Evolutionary conservation across 208 protist species (phyloP).

Genomic region (Acanthamoeba royreba): DNA sequence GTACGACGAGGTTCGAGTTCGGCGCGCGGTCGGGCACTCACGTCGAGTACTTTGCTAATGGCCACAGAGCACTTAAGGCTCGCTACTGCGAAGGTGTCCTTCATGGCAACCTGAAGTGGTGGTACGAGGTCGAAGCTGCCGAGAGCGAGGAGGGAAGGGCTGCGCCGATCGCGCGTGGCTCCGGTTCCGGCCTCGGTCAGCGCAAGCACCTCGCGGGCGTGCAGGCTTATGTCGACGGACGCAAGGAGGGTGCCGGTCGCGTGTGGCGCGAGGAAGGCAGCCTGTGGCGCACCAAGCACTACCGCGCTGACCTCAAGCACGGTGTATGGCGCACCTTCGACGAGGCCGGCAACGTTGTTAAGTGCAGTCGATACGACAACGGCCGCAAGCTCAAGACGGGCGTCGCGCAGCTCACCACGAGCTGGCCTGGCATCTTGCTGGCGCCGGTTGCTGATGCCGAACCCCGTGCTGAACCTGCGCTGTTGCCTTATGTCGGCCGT

Average conservation of each 20-base stretch:
- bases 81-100: not conserved
- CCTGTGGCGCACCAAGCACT: not conserved
- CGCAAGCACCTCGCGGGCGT: not conserved
- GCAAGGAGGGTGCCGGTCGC: not conserved
- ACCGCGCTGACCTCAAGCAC: not conserved
- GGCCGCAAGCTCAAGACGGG: not conserved
- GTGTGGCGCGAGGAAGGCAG: slow-evolving; percentile 1
- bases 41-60: slow-evolving; percentile 1
- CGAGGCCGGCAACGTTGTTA: not conserved
- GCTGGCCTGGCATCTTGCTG: not conserved
- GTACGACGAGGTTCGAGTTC: not conserved
- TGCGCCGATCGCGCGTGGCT: too few relatives aligned
- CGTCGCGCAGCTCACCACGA: not conserved
- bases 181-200: too few relatives aligned
- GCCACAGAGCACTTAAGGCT: not conserved
- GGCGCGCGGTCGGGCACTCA: not conserved
- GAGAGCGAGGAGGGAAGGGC: too few relatives aligned
- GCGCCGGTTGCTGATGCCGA: not conserved
- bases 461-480: too few relatives aligned
- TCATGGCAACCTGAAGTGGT: not conserved
- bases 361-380: not conserved
- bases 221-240: not conserved
- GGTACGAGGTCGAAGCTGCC: too few relatives aligned
- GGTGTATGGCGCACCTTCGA: slow-evolving; percentile 8
- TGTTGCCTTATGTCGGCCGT: too few relatives aligned